A percentile compares a stretch with the other conserved stretches of the same genome.
phyloP scores from a whole-genome alignment of 768 basidiomycete species.

The Lactifluus hygrophoroides region DNA sequence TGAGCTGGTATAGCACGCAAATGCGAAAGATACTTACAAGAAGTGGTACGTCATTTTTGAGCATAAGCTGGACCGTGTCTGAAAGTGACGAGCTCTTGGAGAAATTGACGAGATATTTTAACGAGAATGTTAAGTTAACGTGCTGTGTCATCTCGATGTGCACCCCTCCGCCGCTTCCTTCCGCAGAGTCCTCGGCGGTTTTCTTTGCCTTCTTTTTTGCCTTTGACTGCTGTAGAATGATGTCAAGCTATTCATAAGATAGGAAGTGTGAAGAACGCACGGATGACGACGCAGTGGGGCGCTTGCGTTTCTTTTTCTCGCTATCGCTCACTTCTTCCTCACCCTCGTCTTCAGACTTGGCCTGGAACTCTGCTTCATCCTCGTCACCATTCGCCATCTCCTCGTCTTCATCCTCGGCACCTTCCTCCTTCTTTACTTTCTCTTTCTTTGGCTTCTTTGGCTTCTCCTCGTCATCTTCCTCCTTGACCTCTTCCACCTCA shows the following conservation, averaged over 20 bases:
- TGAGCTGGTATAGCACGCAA: background rate
- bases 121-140: conserved; percentile 87
- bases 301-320: conserved; percentile 58
- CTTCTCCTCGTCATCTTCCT: no score
- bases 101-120: conserved; percentile 97
- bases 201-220: conserved; percentile 40
- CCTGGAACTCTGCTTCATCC: conserved; percentile 36
- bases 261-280: conserved; percentile 23
- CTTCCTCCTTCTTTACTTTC: conserved; percentile 37
- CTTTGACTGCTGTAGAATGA: conserved; percentile 27
- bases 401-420: conserved; percentile 28
- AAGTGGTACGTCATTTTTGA: conserved; percentile 89
- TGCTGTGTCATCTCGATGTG: conserved; percentile 82
- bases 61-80: conserved; percentile 68
- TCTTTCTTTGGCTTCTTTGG: conserved; percentile 44
- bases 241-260: background rate
- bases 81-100: conserved; percentile 78
- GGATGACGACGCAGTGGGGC: conserved; percentile 36
- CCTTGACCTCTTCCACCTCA: no score
- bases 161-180: conserved; percentile 48
- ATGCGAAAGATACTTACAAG: conserved; percentile 42
- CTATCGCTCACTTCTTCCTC: conserved; percentile 34
- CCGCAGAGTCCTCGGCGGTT: conserved; percentile 38
- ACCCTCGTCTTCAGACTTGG: conserved; percentile 27
- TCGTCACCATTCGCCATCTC: conserved; percentile 44